Evolutionary conservation across 192 early-diverging fungal genomes (phyloP).

Genomic region (Pilaira anomala): DNA sequence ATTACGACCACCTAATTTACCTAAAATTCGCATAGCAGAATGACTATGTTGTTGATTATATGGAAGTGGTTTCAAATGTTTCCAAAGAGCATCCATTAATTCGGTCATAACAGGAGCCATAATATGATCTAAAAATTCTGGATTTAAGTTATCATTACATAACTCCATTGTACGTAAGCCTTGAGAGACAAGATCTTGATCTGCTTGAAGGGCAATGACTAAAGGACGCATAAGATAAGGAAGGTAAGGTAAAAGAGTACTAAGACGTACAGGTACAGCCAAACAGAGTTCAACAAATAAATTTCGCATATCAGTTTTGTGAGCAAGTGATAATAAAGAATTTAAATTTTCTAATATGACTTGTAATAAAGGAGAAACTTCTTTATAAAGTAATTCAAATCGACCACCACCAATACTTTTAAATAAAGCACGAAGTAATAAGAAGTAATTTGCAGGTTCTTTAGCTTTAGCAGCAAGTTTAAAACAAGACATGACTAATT

Average conservation of each 20-base stretch:
- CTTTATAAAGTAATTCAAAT: slow-evolving; percentile 96
- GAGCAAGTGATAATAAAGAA: slow-evolving; percentile 68
- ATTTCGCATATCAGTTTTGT: slow-evolving; percentile 84
- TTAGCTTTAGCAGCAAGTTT: slow-evolving; percentile 80
- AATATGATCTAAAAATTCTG: slow-evolving; percentile 96
- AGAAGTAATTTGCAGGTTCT: slow-evolving; percentile 89
- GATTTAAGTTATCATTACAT: slow-evolving; percentile 96
- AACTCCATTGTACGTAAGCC: slow-evolving; percentile 96
- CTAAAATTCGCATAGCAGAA: slow-evolving; percentile 88
- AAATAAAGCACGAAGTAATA: slow-evolving; percentile 87
- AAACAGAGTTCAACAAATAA: slow-evolving; percentile 96
- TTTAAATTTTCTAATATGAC: slow-evolving; percentile 90
- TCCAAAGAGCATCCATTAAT: slow-evolving; percentile 92
- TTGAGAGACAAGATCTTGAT: slow-evolving; percentile 91
- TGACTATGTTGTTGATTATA: slow-evolving; percentile 82
- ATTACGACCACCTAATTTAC: slow-evolving; percentile 97
- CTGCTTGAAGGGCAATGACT: slow-evolving; percentile 86
- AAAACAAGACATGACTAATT: slow-evolving; percentile 87
- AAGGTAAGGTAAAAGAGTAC: slow-evolving; percentile 89
- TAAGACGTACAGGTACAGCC: slow-evolving; percentile 94
- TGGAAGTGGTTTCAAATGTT: slow-evolving; percentile 85
- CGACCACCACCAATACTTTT: slow-evolving; percentile 95
- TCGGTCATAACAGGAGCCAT: slow-evolving; percentile 91
- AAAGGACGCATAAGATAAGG: slow-evolving; percentile 95
- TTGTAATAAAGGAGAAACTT: slow-evolving; percentile 90